phyloP scores from a whole-genome alignment of 495 filamentous ascomycete species.

The Tuber borchii region DNA sequence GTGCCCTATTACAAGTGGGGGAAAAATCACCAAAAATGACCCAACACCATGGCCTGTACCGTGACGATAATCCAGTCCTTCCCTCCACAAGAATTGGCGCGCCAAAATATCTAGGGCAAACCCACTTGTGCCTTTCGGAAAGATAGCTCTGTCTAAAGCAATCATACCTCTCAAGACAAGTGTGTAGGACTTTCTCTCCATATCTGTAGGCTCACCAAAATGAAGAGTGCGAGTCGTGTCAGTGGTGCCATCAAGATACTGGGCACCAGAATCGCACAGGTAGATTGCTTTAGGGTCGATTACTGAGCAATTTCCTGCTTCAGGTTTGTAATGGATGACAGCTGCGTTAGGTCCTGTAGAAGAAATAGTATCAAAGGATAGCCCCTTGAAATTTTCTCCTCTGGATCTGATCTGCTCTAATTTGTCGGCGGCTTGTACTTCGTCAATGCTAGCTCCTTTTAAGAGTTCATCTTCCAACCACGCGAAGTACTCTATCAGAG shows the following conservation, averaged over 20 bases:
- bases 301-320: conserved; percentile 68
- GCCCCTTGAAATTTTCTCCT: conserved; percentile 75
- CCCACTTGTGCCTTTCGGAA: conserved; percentile 90
- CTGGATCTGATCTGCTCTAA: conserved; percentile 75
- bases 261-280: conserved; percentile 92
- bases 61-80: conserved; percentile 91
- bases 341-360: conserved; percentile 92
- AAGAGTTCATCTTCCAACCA: conserved; percentile 89
- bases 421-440: conserved; percentile 85
- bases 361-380: conserved; percentile 94
- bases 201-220: conserved; percentile 75
- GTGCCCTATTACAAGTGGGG: conserved; percentile 2
- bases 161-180: conserved; percentile 96
- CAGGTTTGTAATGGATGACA: conserved; percentile 95
- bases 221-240: conserved; percentile 93
- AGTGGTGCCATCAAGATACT: conserved; percentile 93
- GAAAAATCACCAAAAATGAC: conserved; percentile 59
- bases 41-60: conserved; percentile 96
- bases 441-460: conserved; percentile 62
- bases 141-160: conserved; percentile 76
- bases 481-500: conserved; percentile 85
- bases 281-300: conserved; percentile 87
- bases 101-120: conserved; percentile 86
- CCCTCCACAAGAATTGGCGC: conserved; percentile 84
- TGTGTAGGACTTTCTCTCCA: conserved; percentile 88